A percentile compares a stretch with the other conserved stretches of the same genome.
These are phyloP conservation scores for Handroanthus guayacan DNA, from an alignment of 257 asterid species.

Conservation along the genomic window DNA sequence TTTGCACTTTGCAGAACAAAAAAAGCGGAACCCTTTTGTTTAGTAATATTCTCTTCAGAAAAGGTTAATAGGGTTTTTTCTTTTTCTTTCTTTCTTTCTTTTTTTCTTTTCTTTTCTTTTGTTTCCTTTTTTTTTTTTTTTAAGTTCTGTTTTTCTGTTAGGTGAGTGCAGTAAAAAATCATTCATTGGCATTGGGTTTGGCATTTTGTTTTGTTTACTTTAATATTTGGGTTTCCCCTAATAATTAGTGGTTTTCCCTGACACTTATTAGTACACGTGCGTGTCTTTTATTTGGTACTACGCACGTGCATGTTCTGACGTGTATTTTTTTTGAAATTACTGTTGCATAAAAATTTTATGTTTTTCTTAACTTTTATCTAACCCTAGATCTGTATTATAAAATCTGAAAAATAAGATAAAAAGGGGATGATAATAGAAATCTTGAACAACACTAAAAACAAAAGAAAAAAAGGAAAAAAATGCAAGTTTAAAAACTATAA, in stretches of 20 bases:
- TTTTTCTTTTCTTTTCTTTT: neutral
- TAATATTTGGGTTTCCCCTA: slow-evolving; percentile 24
- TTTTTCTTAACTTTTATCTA: too few relatives aligned
- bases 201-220: slow-evolving; percentile 35
- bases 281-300: neutral
- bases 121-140: neutral
- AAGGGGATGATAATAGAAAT: too few relatives aligned
- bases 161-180: slow-evolving; percentile 39
- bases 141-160: neutral
- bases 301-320: too few relatives aligned
- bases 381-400: too few relatives aligned
- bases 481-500: too few relatives aligned
- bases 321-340: too few relatives aligned
- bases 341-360: too few relatives aligned
- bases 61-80: neutral
- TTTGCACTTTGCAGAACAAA: neutral
- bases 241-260: neutral
- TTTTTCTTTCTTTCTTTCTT: too few relatives aligned
- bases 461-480: too few relatives aligned
- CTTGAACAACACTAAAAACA: too few relatives aligned
- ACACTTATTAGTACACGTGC: slow-evolving; percentile 20
- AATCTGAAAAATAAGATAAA: too few relatives aligned
- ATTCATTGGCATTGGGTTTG: slow-evolving; percentile 30
- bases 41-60: neutral
- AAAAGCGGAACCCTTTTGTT: slow-evolving; percentile 11